Conservation (phyloP, 1,139 yeast genomes). For the Pichia sp. region DNA sequence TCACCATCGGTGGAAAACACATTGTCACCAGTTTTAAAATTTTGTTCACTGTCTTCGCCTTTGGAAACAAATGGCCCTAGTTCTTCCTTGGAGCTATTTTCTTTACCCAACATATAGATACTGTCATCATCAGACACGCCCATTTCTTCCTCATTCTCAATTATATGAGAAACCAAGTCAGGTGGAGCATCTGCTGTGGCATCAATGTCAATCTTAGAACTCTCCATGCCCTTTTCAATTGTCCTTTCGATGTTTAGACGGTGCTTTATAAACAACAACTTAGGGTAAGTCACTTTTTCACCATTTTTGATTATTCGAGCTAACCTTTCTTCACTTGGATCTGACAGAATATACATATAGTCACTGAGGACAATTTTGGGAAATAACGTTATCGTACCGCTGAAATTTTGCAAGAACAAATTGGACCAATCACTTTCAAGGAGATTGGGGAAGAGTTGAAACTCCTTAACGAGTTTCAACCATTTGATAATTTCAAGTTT, state of each 20-base stretch:
- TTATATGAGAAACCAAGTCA: constrained; percentile 11
- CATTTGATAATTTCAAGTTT: constrained; percentile 73
- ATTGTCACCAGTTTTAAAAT: not conserved
- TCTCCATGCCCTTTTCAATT: constrained; percentile 45
- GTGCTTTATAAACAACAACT: constrained; percentile 59
- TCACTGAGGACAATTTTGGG: constrained; percentile 60
- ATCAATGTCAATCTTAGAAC: constrained; percentile 15
- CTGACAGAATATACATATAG: constrained; percentile 61
- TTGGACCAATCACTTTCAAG: constrained; percentile 80
- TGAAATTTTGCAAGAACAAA: constrained; percentile 68
- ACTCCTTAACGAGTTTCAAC: constrained; percentile 60
- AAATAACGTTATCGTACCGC: constrained; percentile 75
- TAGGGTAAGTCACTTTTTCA: constrained; percentile 63
- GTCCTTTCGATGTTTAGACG: constrained; percentile 61
- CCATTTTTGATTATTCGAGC: constrained; percentile 58
- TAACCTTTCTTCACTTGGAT: constrained; percentile 59
- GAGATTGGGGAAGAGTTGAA: constrained; percentile 65
- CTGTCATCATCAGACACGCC: not conserved
- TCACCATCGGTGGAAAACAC: constrained; percentile 7
- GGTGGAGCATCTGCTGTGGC: constrained; percentile 14
- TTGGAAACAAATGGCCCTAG: not conserved
- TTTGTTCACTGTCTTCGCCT: not conserved
- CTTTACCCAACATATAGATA: not conserved
- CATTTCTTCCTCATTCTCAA: constrained; percentile 7
- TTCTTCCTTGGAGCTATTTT: not conserved